These are phyloP conservation scores for Penicillium oxalicum DNA, from an alignment of 2,329 filamentous ascomycete species.

Conservation along the genomic window DNA sequence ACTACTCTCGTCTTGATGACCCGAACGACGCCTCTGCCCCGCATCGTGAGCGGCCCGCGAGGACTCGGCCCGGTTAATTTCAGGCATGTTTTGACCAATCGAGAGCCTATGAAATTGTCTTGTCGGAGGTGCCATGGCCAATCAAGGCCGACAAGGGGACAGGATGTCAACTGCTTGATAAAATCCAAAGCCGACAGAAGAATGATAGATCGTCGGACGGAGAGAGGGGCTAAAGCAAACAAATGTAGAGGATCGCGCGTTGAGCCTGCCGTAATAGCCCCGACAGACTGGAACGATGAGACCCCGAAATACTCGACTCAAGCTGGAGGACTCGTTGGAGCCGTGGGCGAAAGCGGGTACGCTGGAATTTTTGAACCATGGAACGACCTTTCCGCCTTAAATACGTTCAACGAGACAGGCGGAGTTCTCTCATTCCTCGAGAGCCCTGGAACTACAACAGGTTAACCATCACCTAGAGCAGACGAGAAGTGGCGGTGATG, in stretches of 20 bases:
- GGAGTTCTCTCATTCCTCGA: neutral
- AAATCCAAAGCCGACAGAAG: neutral
- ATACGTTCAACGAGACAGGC: conserved; percentile 13
- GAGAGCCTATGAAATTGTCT: conserved; percentile 36
- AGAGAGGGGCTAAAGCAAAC: neutral
- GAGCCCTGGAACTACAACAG: neutral
- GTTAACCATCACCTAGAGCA: too few relatives aligned
- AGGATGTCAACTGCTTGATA: neutral
- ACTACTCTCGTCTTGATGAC: conserved; percentile 10
- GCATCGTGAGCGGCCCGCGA: conserved; percentile 15
- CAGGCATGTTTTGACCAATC: conserved; percentile 32
- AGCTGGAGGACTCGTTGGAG: conserved; percentile 29
- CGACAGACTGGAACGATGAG: conserved; percentile 1
- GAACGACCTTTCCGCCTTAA: conserved; percentile 24
- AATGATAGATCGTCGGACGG: neutral
- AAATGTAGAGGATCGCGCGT: neutral
- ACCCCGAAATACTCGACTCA: conserved; percentile 14
- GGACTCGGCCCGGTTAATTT: conserved; percentile 21
- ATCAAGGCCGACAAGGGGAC: conserved; percentile 12
- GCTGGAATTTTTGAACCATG: conserved; percentile 17
- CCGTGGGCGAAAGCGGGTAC: conserved; percentile 34
- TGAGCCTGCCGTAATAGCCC: neutral
- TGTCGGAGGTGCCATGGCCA: conserved; percentile 37
- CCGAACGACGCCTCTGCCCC: conserved; percentile 14
- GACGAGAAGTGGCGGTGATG: too few relatives aligned